phyloP scores from a whole-genome alignment of 371 early-diverging fungal genomes.

The Rhizomucor pusillus region DNA sequence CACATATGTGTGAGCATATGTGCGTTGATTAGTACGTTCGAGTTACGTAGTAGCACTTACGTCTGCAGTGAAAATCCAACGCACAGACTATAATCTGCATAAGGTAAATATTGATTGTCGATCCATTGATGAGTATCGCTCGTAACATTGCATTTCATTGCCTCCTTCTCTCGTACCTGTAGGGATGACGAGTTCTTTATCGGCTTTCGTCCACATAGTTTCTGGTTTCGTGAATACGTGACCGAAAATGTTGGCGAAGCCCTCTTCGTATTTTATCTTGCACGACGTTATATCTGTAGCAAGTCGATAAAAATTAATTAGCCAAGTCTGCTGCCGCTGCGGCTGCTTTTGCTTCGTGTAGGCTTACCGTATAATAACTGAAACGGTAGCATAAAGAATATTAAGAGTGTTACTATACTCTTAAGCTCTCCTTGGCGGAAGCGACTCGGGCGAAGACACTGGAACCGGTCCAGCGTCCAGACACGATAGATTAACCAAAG shows the following conservation, averaged over 20 bases:
- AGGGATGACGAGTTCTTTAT: conserved; percentile 36
- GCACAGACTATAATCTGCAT: conserved; percentile 24
- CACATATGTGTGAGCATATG: neutral
- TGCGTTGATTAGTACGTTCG: conserved; percentile 13
- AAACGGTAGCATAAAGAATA: conserved; percentile 49
- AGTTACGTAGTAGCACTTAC: conserved; percentile 17
- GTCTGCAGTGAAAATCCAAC: conserved; percentile 45
- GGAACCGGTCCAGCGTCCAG: conserved; percentile 33
- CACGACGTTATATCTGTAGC: conserved; percentile 38
- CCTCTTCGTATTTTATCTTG: conserved; percentile 50
- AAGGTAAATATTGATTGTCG: too few species aligned
- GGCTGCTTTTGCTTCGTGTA: neutral
- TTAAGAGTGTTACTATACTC: conserved; percentile 41
- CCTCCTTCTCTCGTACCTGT: too few species aligned
- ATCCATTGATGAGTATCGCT: neutral
- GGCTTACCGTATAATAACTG: conserved; percentile 47
- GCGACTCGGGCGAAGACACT: conserved; percentile 31
- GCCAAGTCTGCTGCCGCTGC: too few species aligned
- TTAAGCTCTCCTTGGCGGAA: conserved; percentile 48
- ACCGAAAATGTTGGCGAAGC: conserved; percentile 33
- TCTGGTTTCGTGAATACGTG: conserved; percentile 40
- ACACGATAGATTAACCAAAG: conserved; percentile 40
- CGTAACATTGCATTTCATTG: neutral
- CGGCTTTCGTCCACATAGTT: conserved; percentile 40
- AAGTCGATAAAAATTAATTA: neutral